These are phyloP conservation scores for Chaetomium olivaceum DNA, from an alignment of 2,329 filamentous ascomycete species.

Conservation along the genomic window DNA sequence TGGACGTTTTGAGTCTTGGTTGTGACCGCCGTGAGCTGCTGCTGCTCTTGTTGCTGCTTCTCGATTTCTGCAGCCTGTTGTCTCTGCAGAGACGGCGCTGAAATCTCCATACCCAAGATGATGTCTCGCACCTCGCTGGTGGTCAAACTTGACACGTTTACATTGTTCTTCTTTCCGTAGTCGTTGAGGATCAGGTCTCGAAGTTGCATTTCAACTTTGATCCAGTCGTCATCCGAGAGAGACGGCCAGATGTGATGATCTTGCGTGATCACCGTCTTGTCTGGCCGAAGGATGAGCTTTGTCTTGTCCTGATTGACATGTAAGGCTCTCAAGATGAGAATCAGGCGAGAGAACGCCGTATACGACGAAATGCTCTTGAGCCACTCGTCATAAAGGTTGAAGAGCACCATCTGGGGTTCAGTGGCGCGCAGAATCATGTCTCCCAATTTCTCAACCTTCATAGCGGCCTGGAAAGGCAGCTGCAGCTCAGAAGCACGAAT, in stretches of 20 bases:
- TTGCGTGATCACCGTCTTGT: slow-evolving; percentile 97
- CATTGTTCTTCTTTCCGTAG: slow-evolving; percentile 99
- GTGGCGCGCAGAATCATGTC: slow-evolving; percentile 98
- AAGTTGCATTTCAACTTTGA: slow-evolving; percentile 97
- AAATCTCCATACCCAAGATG: slow-evolving; percentile 99
- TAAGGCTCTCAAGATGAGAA: slow-evolving; percentile 88
- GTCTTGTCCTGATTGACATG: slow-evolving; percentile 99
- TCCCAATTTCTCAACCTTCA: slow-evolving; percentile 99
- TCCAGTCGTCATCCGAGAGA: slow-evolving; percentile 93
- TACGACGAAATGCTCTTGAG: slow-evolving; percentile 97
- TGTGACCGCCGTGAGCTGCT: slow-evolving; percentile 93
- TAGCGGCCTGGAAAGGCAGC: slow-evolving; percentile 96
- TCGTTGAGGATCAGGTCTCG: slow-evolving; percentile 96
- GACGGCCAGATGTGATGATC: slow-evolving; percentile 99
- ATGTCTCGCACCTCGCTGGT: slow-evolving; percentile 97
- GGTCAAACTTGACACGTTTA: slow-evolving; percentile 95
- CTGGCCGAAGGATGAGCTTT: slow-evolving; percentile 88
- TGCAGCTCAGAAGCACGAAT: slow-evolving; percentile 97
- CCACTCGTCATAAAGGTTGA: slow-evolving; percentile 99
- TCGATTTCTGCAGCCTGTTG: slow-evolving; percentile 98
- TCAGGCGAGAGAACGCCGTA: slow-evolving; percentile 93
- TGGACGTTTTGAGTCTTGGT: slow-evolving; percentile 98
- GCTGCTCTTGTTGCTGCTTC: slow-evolving; percentile 96
- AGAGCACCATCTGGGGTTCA: slow-evolving; percentile 99
- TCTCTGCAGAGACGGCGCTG: slow-evolving; percentile 93